phyloP scores from a whole-genome alignment of 73 alveolate genomes.

The Paraurostyla sp. region DNA sequence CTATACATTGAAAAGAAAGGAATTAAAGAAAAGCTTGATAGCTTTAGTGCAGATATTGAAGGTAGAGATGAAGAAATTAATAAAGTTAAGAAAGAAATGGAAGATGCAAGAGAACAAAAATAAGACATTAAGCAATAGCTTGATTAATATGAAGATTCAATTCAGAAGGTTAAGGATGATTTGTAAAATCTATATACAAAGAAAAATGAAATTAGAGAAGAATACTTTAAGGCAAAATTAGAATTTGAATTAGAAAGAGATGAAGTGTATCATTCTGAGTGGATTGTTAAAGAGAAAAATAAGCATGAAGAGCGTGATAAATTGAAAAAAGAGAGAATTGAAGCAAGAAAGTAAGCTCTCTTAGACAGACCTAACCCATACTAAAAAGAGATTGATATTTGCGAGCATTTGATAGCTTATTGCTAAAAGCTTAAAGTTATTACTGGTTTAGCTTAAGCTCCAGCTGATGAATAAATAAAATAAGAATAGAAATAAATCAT shows the following conservation, averaged over 20 bases:
- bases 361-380: slow-evolving; percentile 50
- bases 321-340: slow-evolving; percentile 19
- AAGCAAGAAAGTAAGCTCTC: slow-evolving; percentile 7
- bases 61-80: slow-evolving; percentile 1
- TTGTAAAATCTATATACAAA: slow-evolving; percentile 10
- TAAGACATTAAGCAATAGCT: slow-evolving; percentile 1
- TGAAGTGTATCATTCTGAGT: slow-evolving; percentile 1
- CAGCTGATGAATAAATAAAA: slow-evolving; percentile 18
- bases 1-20: slow-evolving; percentile 21
- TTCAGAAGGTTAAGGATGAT: slow-evolving; percentile 25
- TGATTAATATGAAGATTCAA: slow-evolving; percentile 23
- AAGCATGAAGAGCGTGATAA: neutral
- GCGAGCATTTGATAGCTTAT: slow-evolving; percentile 46
- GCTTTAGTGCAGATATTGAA: neutral
- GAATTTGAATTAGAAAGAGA: slow-evolving; percentile 41
- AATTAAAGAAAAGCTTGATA: neutral
- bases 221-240: slow-evolving; percentile 24
- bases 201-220: slow-evolving; percentile 43
- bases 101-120: slow-evolving; percentile 26
- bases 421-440: neutral
- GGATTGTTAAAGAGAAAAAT: slow-evolving; percentile 2
- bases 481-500: slow-evolving; percentile 17
- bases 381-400: slow-evolving; percentile 35
- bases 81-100: slow-evolving; percentile 8
- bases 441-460: slow-evolving; percentile 23